A percentile compares a stretch with the other conserved stretches of the same genome.
Conservation (phyloP, 2,329 filamentous ascomycete genomes). For the Phialophora expanda region DNA sequence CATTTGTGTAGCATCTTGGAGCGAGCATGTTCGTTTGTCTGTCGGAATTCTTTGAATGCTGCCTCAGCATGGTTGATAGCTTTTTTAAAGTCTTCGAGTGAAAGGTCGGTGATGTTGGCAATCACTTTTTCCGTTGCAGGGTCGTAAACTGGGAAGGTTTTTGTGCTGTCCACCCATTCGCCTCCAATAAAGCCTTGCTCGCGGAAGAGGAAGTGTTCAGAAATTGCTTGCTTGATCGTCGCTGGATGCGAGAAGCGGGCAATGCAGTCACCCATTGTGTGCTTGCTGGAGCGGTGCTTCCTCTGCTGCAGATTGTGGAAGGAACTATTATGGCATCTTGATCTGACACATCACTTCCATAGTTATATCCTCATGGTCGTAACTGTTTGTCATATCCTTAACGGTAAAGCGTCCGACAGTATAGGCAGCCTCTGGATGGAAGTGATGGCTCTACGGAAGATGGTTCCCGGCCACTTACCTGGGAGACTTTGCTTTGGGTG, state of each 20-base stretch:
- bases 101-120: constrained; percentile 33
- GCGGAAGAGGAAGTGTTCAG: constrained; percentile 8
- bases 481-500: too few species aligned
- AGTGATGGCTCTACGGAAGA: too few species aligned
- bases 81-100: constrained; percentile 33
- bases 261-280: constrained; percentile 2
- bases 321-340: too few species aligned
- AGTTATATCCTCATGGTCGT: too few species aligned
- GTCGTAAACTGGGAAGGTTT: constrained; percentile 26
- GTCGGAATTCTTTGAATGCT: constrained; percentile 46
- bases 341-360: too few species aligned
- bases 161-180: constrained; percentile 8
- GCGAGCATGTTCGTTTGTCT: constrained; percentile 44
- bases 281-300: background rate
- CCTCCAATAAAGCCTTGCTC: constrained; percentile 21
- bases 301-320: too few species aligned
- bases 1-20: constrained; percentile 59
- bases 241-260: constrained; percentile 9
- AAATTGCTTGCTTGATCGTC: constrained; percentile 14
- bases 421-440: too few species aligned
- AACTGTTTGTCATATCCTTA: too few species aligned
- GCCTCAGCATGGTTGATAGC: constrained; percentile 35
- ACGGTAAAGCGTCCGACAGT: too few species aligned
- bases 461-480: too few species aligned
- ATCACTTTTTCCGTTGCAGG: constrained; percentile 37